phyloP scores from a whole-genome alignment of 192 early-diverging fungal species.

The Phlyctochytrium planicorne region DNA sequence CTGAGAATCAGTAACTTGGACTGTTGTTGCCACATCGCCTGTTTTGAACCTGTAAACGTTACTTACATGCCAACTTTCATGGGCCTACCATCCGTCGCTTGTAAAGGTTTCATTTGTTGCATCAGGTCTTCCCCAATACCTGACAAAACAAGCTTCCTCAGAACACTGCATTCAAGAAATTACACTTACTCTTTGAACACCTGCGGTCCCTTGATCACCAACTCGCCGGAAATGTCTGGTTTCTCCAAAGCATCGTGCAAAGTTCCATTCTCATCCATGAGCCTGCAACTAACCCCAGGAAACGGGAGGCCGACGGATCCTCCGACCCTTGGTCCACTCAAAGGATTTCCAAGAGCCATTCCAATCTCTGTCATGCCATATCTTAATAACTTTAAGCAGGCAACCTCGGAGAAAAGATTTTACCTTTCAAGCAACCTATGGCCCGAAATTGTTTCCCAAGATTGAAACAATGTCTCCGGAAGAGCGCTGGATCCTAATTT shows the following conservation, averaged over 20 bases:
- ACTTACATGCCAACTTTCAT: too few species aligned
- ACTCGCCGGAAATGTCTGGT: slow-evolving; percentile 71
- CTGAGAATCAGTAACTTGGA: slow-evolving; percentile 1
- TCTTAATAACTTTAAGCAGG: too few species aligned
- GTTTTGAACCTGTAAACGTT: too few species aligned
- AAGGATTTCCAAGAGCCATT: slow-evolving; percentile 77
- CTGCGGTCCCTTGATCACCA: slow-evolving; percentile 71
- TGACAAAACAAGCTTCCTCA: too few species aligned
- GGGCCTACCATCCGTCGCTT: slow-evolving; percentile 73
- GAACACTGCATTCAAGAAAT: background rate
- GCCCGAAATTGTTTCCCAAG: slow-evolving; percentile 72
- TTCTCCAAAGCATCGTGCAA: slow-evolving; percentile 55
- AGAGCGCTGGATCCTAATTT: slow-evolving; percentile 79
- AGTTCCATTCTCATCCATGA: slow-evolving; percentile 49
- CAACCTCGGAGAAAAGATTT: too few species aligned
- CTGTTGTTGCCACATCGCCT: slow-evolving; percentile 12
- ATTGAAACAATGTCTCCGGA: slow-evolving; percentile 63
- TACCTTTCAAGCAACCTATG: slow-evolving; percentile 78
- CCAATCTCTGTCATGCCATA: slow-evolving; percentile 92
- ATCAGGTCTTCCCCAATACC: slow-evolving; percentile 71
- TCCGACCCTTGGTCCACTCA: slow-evolving; percentile 30
- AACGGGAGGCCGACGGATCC: slow-evolving; percentile 78
- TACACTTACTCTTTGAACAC: slow-evolving; percentile 74
- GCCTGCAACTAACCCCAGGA: slow-evolving; percentile 61
- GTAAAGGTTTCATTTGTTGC: slow-evolving; percentile 71